Base-by-base conservation (phyloP, 371 early-diverging fungal genomes). In the Syncephalastrum contaminatum region DNA sequence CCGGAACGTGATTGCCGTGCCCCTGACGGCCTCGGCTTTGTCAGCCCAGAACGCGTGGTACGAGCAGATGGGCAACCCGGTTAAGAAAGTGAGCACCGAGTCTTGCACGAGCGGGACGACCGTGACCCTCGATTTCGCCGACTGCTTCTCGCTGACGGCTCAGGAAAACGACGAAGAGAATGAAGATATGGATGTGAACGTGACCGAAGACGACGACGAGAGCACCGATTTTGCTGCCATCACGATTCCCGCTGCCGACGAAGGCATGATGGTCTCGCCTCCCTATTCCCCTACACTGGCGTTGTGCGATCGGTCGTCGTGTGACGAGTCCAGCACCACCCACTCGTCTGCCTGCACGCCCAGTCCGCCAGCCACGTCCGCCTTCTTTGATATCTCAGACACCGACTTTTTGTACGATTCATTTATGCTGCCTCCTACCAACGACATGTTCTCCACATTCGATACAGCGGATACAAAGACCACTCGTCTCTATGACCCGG, bases 61-160 rank as follows among this genome's bases (percentile, higher is more conserved):
- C 59, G 72, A 59, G 46, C 48, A 52, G 36, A 63, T 43, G 56
- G 52, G 12, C 56, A 55, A 15, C 40, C 43, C 20, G 18, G 41
- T 13, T 54, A 40, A 44, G 22, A 44, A 36, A 49, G 18, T 48
- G 40, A 16, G 42, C 20, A n/a, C 65, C n/a, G 24, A 58, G 43
- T 69, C 69, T n/a, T 69, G 64, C 50, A 51, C 62, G 15, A 69
- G 69, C 54, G 69, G 69, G 1, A 67, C 73, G 1, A 72, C 75
- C 16, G 60, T 60, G 15, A 61, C 72, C 22, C 60, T 70, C 25
- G 70, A 70, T 42, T 70, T 76, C 52, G 65, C 61, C 19, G 70
- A 72, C 54, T 76, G 76, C 48, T 72, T 75, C 65, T 76, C 73
- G 63, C 69, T 72, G 67, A 69, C 62, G 60, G 36, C 36, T 6